A percentile compares a stretch with the other conserved stretches of the same genome.
Conservation (phyloP, 73 alveolate species). For the Symbiodinium natans region DNA sequence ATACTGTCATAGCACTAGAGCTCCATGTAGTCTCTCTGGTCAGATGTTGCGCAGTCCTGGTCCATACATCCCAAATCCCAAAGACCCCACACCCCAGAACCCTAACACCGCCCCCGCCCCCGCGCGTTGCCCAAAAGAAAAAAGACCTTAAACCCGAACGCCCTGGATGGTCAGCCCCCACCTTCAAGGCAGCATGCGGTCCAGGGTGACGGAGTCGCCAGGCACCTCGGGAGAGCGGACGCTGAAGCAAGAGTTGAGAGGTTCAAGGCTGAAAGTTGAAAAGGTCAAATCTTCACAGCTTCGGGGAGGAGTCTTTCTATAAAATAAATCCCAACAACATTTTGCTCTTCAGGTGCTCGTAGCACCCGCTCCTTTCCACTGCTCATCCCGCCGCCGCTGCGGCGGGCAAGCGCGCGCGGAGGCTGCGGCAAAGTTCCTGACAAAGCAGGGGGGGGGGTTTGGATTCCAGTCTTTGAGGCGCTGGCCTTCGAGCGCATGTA, state of each 20-base stretch:
- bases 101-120: too few species aligned
- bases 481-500: too few species aligned
- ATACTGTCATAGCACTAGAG: too few species aligned
- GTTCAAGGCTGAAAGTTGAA: neutral
- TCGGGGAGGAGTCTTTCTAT: too few species aligned
- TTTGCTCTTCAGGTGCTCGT: neutral
- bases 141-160: neutral
- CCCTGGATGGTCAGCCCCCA: neutral
- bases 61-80: neutral
- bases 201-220: neutral
- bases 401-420: neutral
- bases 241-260: too few species aligned
- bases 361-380: neutral
- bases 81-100: too few species aligned
- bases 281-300: neutral
- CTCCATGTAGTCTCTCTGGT: too few species aligned
- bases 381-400: neutral
- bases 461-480: neutral
- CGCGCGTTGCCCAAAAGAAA: too few species aligned
- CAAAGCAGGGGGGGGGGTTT: neutral
- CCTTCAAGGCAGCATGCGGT: neutral
- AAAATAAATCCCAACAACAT: too few species aligned
- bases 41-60: too few species aligned
- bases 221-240: too few species aligned
- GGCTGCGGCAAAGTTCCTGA: too few species aligned